phyloP scores from a whole-genome alignment of 352 stramenopile genomes.

The Globisporangium orthogonon region DNA sequence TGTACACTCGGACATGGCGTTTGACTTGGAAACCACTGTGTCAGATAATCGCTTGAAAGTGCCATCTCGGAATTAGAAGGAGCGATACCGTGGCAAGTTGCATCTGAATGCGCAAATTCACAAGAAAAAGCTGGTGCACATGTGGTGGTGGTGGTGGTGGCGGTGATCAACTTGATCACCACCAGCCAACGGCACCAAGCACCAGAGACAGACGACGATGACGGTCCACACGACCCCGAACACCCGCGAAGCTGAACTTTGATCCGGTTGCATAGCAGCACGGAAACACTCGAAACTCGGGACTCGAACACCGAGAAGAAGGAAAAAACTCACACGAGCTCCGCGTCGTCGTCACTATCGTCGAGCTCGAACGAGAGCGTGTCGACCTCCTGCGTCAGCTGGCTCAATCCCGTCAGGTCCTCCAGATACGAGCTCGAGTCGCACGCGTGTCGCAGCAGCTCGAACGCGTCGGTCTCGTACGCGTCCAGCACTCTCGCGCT shows the following conservation, averaged over 20 bases:
- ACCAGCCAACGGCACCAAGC: too few relatives aligned
- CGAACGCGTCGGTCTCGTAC: constrained; percentile 53
- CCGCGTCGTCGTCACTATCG: constrained; percentile 59
- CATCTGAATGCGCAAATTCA: background rate
- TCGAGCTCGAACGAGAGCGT: constrained; percentile 58
- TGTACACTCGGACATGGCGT: background rate
- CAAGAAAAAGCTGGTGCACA: too few relatives aligned
- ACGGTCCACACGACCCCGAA: background rate
- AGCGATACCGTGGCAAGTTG: too few relatives aligned
- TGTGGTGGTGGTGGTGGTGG: too few relatives aligned
- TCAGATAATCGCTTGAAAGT: too few relatives aligned
- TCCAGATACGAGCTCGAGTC: constrained; percentile 71
- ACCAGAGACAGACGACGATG: background rate
- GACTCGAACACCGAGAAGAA: too few relatives aligned
- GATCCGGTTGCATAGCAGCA: too few relatives aligned
- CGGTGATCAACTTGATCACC: too few relatives aligned
- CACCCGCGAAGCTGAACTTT: too few relatives aligned
- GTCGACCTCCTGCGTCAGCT: constrained; percentile 53
- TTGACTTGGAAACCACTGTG: too few relatives aligned
- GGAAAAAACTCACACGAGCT: constrained; percentile 28
- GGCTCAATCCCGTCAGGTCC: constrained; percentile 67
- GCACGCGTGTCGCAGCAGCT: constrained; percentile 54
- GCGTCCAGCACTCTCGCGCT: constrained; percentile 84
- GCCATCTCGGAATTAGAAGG: too few relatives aligned
- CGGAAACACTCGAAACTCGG: too few relatives aligned